A percentile compares a stretch with the other conserved stretches of the same genome.
Conservation (phyloP, 1,284 basidiomycete species). For the Uromyces viciae-fabae region DNA sequence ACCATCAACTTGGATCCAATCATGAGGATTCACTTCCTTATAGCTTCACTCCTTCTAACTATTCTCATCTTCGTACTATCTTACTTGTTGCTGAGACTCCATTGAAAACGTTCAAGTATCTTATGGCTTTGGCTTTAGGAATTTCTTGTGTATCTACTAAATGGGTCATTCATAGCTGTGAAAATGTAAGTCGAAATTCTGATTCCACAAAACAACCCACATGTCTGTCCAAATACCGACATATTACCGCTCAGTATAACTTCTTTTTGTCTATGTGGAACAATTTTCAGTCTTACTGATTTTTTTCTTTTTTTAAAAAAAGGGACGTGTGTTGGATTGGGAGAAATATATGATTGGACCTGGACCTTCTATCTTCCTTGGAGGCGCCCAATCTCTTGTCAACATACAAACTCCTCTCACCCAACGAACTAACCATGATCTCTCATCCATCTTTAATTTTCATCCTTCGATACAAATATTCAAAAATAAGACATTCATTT, state of each 20-base stretch:
- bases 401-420: slow-evolving; percentile 7
- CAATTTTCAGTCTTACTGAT: too few relatives aligned
- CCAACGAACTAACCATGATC: not conserved
- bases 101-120: slow-evolving; percentile 70
- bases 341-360: slow-evolving; percentile 28
- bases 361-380: slow-evolving; percentile 14
- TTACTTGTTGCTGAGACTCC: slow-evolving; percentile 67
- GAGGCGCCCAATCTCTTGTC: not conserved
- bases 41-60: not conserved
- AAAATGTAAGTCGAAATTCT: slow-evolving; percentile 55
- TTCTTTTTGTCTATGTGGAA: not conserved
- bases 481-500: not conserved
- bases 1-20: not conserved
- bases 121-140: slow-evolving; percentile 75
- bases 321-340: slow-evolving; percentile 31
- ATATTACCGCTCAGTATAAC: not conserved
- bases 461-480: not conserved
- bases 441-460: slow-evolving; percentile 3
- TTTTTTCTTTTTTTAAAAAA: not conserved
- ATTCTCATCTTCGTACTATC: slow-evolving; percentile 60
- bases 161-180: slow-evolving; percentile 59
- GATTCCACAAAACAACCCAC: not conserved
- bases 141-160: slow-evolving; percentile 71
- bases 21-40: not conserved
- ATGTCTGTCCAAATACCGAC: not conserved